Conservation (phyloP, 2,329 filamentous ascomycete genomes). For the Bipolaris bicolor region DNA sequence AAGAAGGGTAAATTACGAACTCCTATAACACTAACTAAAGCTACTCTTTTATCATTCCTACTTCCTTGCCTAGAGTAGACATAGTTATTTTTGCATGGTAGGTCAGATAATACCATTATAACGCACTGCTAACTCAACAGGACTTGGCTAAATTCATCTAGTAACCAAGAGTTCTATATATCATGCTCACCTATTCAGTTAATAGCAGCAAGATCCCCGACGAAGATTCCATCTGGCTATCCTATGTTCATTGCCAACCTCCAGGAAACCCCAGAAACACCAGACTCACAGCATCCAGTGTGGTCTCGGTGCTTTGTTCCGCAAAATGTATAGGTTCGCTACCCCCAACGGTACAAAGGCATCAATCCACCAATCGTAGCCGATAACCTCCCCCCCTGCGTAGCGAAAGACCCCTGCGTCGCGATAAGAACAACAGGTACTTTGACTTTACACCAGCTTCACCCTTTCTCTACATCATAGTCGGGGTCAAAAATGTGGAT, state of each 20-base stretch:
- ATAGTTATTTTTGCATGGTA: constrained; percentile 50
- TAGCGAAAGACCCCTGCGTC: no score
- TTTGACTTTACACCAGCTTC: background rate
- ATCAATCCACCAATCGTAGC: background rate
- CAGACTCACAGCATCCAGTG: background rate
- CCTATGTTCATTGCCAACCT: constrained; percentile 14
- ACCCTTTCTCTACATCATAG: background rate
- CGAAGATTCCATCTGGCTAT: background rate
- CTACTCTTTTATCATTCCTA: constrained; percentile 52
- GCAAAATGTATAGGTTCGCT: constrained; percentile 11
- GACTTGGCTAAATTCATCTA: constrained; percentile 41
- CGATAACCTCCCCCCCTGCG: background rate
- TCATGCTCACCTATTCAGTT: constrained; percentile 49
- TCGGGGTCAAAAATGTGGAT: background rate
- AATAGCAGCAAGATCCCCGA: background rate
- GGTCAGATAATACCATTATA: background rate
- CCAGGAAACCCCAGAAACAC: constrained; percentile 3
- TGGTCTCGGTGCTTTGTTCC: constrained; percentile 10
- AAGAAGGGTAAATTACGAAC: constrained; percentile 14
- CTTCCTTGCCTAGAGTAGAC: constrained; percentile 45
- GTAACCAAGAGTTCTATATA: constrained; percentile 55
- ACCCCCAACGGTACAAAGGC: constrained; percentile 3
- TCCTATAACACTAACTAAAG: constrained; percentile 43
- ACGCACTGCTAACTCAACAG: constrained; percentile 1
- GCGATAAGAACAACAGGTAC: background rate